phyloP scores from a whole-genome alignment of 2,329 filamentous ascomycete species.

The Aureobasidium namibiae region DNA sequence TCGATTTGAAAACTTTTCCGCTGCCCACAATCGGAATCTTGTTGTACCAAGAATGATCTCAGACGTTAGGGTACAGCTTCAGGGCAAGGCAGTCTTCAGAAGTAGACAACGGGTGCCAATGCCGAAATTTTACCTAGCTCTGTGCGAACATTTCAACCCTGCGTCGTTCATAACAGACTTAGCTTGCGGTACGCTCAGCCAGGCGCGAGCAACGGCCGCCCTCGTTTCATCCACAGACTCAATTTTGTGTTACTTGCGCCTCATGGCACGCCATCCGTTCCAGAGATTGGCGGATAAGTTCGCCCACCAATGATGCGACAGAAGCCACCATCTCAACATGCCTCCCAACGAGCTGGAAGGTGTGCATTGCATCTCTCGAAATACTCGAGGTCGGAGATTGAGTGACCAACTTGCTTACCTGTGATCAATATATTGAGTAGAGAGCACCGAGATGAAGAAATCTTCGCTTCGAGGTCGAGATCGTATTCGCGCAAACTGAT shows the following conservation, averaged over 20 bases:
- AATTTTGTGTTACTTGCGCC: background rate
- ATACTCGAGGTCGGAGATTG: background rate
- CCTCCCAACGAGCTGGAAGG: background rate
- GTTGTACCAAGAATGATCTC: background rate
- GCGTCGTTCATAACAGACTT: background rate
- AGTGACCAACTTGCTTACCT: too few species aligned
- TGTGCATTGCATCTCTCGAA: background rate
- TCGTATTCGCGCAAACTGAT: background rate
- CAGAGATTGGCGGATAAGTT: background rate
- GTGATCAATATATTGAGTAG: background rate
- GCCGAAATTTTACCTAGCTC: background rate
- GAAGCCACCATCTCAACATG: background rate
- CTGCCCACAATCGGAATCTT: background rate
- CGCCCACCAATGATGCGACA: background rate
- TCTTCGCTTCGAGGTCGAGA: background rate
- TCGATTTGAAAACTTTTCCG: background rate
- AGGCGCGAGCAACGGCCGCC: background rate
- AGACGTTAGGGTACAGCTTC: background rate
- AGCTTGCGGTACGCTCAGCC: background rate
- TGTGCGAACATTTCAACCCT: background rate
- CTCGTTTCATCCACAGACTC: background rate
- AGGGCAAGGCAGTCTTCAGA: background rate
- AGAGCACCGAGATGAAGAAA: background rate
- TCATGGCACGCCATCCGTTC: background rate
- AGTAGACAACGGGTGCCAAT: background rate